Evolutionary conservation across 2,329 filamentous ascomycete genomes (phyloP), one percentile per base, ranked within the genome.

Genomic region (Sarocladium brachiariae): DNA sequence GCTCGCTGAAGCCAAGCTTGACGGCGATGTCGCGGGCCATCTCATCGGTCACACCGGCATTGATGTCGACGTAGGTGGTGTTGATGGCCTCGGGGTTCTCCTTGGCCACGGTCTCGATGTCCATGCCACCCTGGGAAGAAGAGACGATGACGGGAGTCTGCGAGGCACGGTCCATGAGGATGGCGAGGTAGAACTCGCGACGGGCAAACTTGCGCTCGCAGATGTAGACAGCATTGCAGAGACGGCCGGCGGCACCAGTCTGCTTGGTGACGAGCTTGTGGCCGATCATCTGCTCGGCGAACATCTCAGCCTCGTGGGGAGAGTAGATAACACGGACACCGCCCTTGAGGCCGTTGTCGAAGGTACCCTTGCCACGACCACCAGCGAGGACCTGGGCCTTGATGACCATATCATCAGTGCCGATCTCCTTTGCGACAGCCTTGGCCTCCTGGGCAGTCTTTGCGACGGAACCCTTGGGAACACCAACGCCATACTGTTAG

Each of bases 241-340:
- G 83, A 70, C 93, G 89, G 67, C 93, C 93, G 62, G 73, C 81
- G 61, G 92, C 89, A 70, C 93, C 93, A 53, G 93, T 99, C 80
- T 99, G 93, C 84, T 99, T 99, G 72, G 93, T 99, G 74, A 99
- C 83, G 73, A 99, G 89, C 76, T 96, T 96, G 78, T 99, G 92
- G 67, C 93, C 93, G 73, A 99, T 97, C 93, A 99, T 99, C 78
- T 99, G 91, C 62, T 92, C 82, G 61, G 93, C 92, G 69, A 99
- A 96, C 84, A 97, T 96, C 79, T 89, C 87, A 66, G 93, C 93
- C 79, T 86, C 83, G 63, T 90, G 91, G 54, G 93, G 89, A 77
- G 92, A 97, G 83, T 97, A 99, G 74, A 99, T 95, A 65, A 99
- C 91, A 63, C 93, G 85, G 62, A 99, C 93, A 77, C 93, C 93